Percentiles rank a stretch among this genome's conserved stretches.
phyloP scores from a whole-genome alignment of 2,329 filamentous ascomycete species.

The Onygena corvina region DNA sequence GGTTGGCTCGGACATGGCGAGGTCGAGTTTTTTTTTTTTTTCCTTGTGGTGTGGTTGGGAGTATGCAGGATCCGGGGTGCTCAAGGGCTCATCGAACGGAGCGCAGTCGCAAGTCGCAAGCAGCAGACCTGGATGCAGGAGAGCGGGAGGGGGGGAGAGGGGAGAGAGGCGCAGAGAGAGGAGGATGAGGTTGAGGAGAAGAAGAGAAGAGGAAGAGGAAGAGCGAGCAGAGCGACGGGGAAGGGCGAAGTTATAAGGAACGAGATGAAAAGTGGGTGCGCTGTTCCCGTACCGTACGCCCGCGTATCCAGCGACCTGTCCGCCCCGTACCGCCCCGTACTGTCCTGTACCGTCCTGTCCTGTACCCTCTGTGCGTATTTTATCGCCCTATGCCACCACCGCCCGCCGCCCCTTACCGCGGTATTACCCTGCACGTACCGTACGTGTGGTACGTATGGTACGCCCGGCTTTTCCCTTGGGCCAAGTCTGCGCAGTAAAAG shows the following conservation, averaged over 20 bases:
- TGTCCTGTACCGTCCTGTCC: no score
- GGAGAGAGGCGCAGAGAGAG: constrained; percentile 1
- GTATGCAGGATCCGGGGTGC: no score
- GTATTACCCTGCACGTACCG: no score
- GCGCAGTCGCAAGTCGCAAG: neutral
- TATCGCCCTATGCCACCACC: no score
- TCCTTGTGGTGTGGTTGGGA: neutral
- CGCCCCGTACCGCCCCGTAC: no score
- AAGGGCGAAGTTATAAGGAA: constrained; percentile 8
- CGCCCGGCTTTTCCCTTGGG: no score
- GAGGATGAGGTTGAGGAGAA: constrained; percentile 9
- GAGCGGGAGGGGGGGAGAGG: constrained; percentile 7
- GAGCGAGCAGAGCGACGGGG: constrained; percentile 6
- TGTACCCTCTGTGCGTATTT: no score
- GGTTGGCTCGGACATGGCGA: constrained; percentile 9
- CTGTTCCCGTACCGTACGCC: no score
- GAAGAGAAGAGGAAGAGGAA: constrained; percentile 12
- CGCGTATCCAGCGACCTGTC: no score
- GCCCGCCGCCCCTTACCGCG: no score
- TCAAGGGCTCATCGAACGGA: constrained; percentile 3
- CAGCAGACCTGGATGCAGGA: neutral
- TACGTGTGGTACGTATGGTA: no score
- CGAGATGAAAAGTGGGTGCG: constrained; percentile 12
- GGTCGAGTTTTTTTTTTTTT: neutral
- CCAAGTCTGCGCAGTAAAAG: no score